These are phyloP conservation scores for Rhizopus arrhizus DNA, from an alignment of 371 early-diverging fungal species.

Conservation along the genomic window DNA sequence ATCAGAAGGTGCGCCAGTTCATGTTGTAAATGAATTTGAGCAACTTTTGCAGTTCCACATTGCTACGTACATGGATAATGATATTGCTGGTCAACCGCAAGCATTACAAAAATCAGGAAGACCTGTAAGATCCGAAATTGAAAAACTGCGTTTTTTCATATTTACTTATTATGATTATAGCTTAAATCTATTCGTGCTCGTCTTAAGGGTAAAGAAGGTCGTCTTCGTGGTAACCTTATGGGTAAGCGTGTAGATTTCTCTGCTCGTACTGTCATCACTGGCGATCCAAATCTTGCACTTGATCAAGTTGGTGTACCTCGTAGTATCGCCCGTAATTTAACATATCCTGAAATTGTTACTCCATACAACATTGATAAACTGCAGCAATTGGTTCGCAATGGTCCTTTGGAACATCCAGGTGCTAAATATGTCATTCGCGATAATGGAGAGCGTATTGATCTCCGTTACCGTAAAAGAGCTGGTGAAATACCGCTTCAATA, in stretches of 20 bases:
- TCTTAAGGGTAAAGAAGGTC: slow-evolving; percentile 99
- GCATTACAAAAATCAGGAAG: slow-evolving; percentile 96
- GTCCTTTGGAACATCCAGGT: slow-evolving; percentile 97
- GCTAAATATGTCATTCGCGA: slow-evolving; percentile 98
- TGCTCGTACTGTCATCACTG: slow-evolving; percentile 99
- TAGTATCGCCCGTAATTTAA: slow-evolving; percentile 97
- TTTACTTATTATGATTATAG: slow-evolving; percentile 30
- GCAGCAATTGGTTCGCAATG: slow-evolving; percentile 92
- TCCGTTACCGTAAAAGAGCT: slow-evolving; percentile 88
- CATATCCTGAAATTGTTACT: slow-evolving; percentile 98
- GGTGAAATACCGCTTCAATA: slow-evolving; percentile 90
- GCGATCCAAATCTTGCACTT: slow-evolving; percentile 97
- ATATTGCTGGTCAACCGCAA: slow-evolving; percentile 96
- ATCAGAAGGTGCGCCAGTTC: slow-evolving; percentile 96
- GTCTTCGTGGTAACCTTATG: slow-evolving; percentile 99
- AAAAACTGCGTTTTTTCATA: background rate
- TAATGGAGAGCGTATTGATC: slow-evolving; percentile 96
- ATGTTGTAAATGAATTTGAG: slow-evolving; percentile 95
- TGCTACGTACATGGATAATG: slow-evolving; percentile 99
- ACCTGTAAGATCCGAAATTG: slow-evolving; percentile 66
- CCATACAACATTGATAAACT: slow-evolving; percentile 96
- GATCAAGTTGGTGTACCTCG: slow-evolving; percentile 99
- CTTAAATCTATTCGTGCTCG: slow-evolving; percentile 97
- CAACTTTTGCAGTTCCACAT: slow-evolving; percentile 93
- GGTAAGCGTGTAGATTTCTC: slow-evolving; percentile 99